Conservation (phyloP, 2,329 filamentous ascomycete species). For the Graphiopsis chlorocephala region DNA sequence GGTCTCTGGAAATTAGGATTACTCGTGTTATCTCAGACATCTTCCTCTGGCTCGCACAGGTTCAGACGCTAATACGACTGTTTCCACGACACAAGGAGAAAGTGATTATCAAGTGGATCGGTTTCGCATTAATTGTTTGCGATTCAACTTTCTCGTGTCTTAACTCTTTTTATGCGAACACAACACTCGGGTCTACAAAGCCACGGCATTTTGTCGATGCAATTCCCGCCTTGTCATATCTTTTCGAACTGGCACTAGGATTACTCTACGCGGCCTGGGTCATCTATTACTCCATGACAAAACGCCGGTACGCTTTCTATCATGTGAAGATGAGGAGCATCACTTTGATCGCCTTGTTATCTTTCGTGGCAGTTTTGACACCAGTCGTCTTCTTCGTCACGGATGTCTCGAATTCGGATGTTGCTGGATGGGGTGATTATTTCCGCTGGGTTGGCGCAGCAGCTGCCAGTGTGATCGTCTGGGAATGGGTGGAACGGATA, state of each 20-base stretch:
- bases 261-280: slow-evolving; percentile 91
- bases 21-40: slow-evolving; percentile 93
- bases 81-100: slow-evolving; percentile 97
- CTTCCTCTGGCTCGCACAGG: slow-evolving; percentile 95
- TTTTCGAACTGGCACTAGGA: slow-evolving; percentile 84
- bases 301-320: slow-evolving; percentile 86
- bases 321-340: slow-evolving; percentile 90
- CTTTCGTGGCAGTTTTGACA: slow-evolving; percentile 76
- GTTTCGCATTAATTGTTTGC: slow-evolving; percentile 86
- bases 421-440: slow-evolving; percentile 92
- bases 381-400: slow-evolving; percentile 91
- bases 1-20: slow-evolving; percentile 80
- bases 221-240: slow-evolving; percentile 84
- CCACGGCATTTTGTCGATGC: slow-evolving; percentile 81
- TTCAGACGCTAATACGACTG: slow-evolving; percentile 90
- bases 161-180: slow-evolving; percentile 73
- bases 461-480: slow-evolving; percentile 92
- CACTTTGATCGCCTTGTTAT: slow-evolving; percentile 73
- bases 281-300: slow-evolving; percentile 88
- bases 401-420: slow-evolving; percentile 79
- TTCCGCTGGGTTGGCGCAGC: slow-evolving; percentile 95
- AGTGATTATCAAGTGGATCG: slow-evolving; percentile 97
- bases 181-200: slow-evolving; percentile 47
- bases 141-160: slow-evolving; percentile 89
- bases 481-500: slow-evolving; percentile 97